Evolutionary conservation across 768 basidiomycete species (phyloP), one percentile per base, ranked within the genome.

Genomic region (Lyophyllum decastes): DNA sequence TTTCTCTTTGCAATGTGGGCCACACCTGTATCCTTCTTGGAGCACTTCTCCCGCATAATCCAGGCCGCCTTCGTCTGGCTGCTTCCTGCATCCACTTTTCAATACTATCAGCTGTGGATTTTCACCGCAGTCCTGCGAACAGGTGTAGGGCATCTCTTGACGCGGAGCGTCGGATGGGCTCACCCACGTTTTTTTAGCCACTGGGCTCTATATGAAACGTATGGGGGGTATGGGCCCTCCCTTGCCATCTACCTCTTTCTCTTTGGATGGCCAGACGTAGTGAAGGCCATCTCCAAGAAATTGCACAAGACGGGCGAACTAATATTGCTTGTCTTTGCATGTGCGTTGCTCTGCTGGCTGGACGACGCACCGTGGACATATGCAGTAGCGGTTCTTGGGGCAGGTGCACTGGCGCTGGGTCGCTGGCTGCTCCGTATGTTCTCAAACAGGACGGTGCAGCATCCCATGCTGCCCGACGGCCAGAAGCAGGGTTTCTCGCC

Each of bases 351-450:
- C 12, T 62, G 60, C 30, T 66, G 52, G 61, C 56, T 78, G 21
- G 78, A 78, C 40, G 52, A 68, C 14, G 67, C 72, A 5, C 75
- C 76, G 9, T 79, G 77, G 76, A 78, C 76, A 22, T 78, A 78
- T 43, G 61, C 64, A 2, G 52, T 68, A 22, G 69, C 72, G 2
- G 44, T 72, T 14, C 47, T 70, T 12, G 63, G 67, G 14, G 70
- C 69, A 5, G 30, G 68, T 11, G 55, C 67, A 14, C 44, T 67
- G 10, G 50, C 64, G n/a, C 12, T 70, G 21, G n/a, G 60, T 12
- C 63, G 57, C 30, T 38, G 58, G 27, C 54, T 49, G 1, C 33
- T 61, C 26, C 59, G 35, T 11, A 49, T 63, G 3, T 33, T 48
- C 19, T 52, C 57, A 5, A 56, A 55, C 48, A 30, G 33, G 57